Evolutionary conservation across 2,329 filamentous ascomycete genomes (phyloP), one percentile per base, ranked within the genome.

Genomic region (Alternaria postmessia): DNA sequence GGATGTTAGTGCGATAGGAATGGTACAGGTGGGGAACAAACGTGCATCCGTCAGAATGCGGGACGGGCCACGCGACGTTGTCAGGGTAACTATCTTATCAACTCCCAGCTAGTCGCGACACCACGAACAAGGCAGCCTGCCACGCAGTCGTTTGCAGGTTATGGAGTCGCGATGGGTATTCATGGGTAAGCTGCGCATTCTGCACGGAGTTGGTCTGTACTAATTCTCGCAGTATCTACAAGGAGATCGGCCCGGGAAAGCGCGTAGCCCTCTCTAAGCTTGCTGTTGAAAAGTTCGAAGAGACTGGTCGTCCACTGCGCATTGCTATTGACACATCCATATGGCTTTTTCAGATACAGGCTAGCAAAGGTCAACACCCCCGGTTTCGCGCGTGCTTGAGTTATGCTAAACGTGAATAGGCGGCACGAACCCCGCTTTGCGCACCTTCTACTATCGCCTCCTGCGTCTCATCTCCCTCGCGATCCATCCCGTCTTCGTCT

Each of bases 291-390:
- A 90, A 92, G 68, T 87, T 96, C 65, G 87, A 93, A 71, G 79
- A 85, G 54, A 88, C 87, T 11, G 85, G 86, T 24, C 86, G 89
- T 2, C 94, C 94, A 0, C 83, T 98, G 41, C 90, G 94, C 41
- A 84, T 99, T 47, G 95, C 95, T 39, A 91, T 99, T 65, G 95
- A 99, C 75, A 91, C 96, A 68, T 93, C 93, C 3, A 98, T 99
- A 74, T 99, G 95, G 95, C 91, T 97, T 44, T 98, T 97, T 74
- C 95, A 99, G 74, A 90, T 90, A 12, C 93, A 96, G 74, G 90
- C 92, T 14, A 91, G 91, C 18, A 88, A 89, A 81, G 93, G 88
- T 86, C 72, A 20, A 48, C 18, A 32, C 70, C 58, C 24, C 18
- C n/a, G 7, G 7, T 7, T 8, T 16, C 24, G 28, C 18, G 34